Conservation (phyloP, 345 rosid genomes). For the Excoecaria cochinchinensis region DNA sequence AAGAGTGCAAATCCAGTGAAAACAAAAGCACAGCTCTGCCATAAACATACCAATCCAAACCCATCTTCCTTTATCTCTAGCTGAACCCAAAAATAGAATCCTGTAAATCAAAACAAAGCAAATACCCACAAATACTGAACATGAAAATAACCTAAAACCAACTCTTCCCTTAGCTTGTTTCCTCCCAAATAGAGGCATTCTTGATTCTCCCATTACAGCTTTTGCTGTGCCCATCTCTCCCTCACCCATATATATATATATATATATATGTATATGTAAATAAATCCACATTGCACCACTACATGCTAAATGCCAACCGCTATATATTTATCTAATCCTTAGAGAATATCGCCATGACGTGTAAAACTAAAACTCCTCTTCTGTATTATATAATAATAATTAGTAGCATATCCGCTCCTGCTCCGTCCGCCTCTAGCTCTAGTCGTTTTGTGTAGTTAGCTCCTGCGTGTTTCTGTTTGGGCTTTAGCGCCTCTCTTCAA, state of each 20-base stretch:
- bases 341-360: too few species aligned
- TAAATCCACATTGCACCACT: too few species aligned
- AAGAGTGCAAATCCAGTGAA: constrained; percentile 52
- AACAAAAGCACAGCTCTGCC: constrained; percentile 45
- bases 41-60: constrained; percentile 44
- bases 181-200: constrained; percentile 15
- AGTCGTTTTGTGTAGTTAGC: too few species aligned
- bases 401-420: too few species aligned
- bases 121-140: constrained; percentile 35
- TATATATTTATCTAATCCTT: too few species aligned
- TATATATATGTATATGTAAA: neutral
- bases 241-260: neutral
- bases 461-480: too few species aligned
- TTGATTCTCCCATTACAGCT: neutral
- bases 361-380: too few species aligned
- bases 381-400: too few species aligned
- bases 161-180: constrained; percentile 25
- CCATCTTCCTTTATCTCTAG: constrained; percentile 25
- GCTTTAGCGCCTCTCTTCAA: too few species aligned
- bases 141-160: constrained; percentile 31
- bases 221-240: constrained; percentile 1
- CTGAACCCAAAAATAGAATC: constrained; percentile 21
- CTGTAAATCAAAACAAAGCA: constrained; percentile 42
- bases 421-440: too few species aligned
- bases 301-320: too few species aligned